Evolutionary conservation across 805 yeast genomes (phyloP).

Genomic region (Wickerhamiella sorbophila): DNA sequence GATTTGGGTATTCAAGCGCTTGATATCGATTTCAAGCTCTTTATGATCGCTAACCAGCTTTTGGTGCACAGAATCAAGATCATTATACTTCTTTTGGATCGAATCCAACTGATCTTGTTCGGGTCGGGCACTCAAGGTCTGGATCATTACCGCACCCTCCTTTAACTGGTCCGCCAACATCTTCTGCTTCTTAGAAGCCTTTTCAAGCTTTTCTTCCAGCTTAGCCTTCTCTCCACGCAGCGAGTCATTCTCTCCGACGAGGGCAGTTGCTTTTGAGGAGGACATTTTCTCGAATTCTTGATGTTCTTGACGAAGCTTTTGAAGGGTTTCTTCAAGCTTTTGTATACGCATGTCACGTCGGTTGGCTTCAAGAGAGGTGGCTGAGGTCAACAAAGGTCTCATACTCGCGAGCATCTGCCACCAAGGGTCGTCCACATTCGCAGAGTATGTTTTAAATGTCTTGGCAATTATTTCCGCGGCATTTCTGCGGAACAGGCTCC

Average conservation of each 20-base stretch:
- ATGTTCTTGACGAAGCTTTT: slow-evolving; percentile 19
- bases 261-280: neutral
- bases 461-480: slow-evolving; percentile 57
- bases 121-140: slow-evolving; percentile 8
- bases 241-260: neutral
- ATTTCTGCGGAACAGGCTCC: slow-evolving; percentile 42
- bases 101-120: slow-evolving; percentile 6
- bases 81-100: neutral
- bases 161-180: neutral
- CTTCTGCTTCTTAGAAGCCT: slow-evolving; percentile 2
- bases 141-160: slow-evolving; percentile 1
- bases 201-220: neutral
- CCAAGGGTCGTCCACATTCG: slow-evolving; percentile 54
- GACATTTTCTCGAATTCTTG: neutral
- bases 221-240: neutral
- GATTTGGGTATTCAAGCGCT: neutral
- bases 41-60: neutral
- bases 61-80: neutral
- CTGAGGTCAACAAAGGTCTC: slow-evolving; percentile 58
- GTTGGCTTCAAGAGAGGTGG: slow-evolving; percentile 13
- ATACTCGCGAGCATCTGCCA: slow-evolving; percentile 52
- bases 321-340: slow-evolving; percentile 21
- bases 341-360: slow-evolving; percentile 20
- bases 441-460: slow-evolving; percentile 41
- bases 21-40: neutral